Conservation (phyloP, 768 basidiomycete genomes). For the Boletus insuetus region DNA sequence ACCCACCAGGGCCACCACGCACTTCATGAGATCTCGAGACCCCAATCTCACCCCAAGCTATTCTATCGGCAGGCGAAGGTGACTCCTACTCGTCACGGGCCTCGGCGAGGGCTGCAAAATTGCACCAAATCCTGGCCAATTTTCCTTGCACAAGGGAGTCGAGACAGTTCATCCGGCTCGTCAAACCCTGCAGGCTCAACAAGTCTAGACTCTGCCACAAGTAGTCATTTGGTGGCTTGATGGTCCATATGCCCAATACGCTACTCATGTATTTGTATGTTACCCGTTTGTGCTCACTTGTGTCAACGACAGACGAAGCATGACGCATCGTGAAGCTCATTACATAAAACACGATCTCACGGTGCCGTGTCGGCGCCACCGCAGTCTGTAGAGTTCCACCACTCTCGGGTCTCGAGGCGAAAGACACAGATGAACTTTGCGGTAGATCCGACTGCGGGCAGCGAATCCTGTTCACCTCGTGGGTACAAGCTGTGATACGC, state of each 20-base stretch:
- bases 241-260: conserved; percentile 7
- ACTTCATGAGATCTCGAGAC: conserved; percentile 2
- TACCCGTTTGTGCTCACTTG: not conserved
- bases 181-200: not conserved
- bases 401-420: not conserved
- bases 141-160: not conserved
- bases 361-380: conserved; percentile 23
- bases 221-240: conserved; percentile 33
- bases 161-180: not conserved
- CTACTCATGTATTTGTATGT: conserved; percentile 7
- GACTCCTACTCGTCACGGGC: conserved; percentile 9
- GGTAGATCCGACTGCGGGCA: not conserved
- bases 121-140: not conserved
- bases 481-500: too few species aligned
- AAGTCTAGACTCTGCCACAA: conserved; percentile 15
- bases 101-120: conserved; percentile 14
- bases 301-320: not conserved
- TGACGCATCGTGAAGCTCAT: too few species aligned
- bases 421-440: not conserved
- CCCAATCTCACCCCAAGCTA: not conserved
- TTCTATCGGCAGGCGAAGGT: conserved; percentile 9
- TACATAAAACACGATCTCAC: conserved; percentile 9
- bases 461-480: too few species aligned
- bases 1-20: not conserved
- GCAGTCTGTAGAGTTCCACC: conserved; percentile 4